A percentile compares a stretch with the other conserved stretches of the same genome.
phyloP scores from a whole-genome alignment of 352 stramenopile species.

The Pythium aphanidermatum region DNA sequence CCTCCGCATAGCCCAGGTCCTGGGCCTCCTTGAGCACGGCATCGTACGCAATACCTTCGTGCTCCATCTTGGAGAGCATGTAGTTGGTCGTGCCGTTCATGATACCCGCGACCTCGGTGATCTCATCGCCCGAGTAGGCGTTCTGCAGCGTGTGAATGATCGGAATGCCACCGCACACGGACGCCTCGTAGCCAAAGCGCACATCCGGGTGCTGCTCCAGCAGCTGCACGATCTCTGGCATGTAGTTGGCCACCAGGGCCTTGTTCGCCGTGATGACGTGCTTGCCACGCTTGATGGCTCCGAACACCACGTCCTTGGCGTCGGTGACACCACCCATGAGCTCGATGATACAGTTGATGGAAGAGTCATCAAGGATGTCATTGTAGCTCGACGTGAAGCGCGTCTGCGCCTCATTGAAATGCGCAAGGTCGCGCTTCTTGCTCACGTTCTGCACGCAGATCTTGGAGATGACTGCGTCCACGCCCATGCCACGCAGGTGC shows the following conservation, averaged over 20 bases:
- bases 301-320: slow-evolving; percentile 92
- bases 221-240: slow-evolving; percentile 87
- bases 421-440: slow-evolving; percentile 66
- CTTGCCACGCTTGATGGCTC: slow-evolving; percentile 86
- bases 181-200: slow-evolving; percentile 93
- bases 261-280: slow-evolving; percentile 98
- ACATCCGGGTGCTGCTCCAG: slow-evolving; percentile 72
- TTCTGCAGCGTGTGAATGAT: slow-evolving; percentile 95
- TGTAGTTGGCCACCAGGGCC: slow-evolving; percentile 91
- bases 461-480: slow-evolving; percentile 77
- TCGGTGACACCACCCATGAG: slow-evolving; percentile 94
- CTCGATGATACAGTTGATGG: slow-evolving; percentile 95
- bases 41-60: slow-evolving; percentile 89
- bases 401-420: slow-evolving; percentile 36
- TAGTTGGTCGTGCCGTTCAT: slow-evolving; percentile 99
- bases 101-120: slow-evolving; percentile 93
- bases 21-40: slow-evolving; percentile 92
- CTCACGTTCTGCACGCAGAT: slow-evolving; percentile 81
- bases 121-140: slow-evolving; percentile 89
- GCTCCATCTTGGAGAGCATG: slow-evolving; percentile 97
- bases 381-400: slow-evolving; percentile 60
- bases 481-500: slow-evolving; percentile 51
- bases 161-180: slow-evolving; percentile 95
- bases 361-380: slow-evolving; percentile 88
- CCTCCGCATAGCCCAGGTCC: slow-evolving; percentile 90